Base-by-base conservation (phyloP, 164 flowering plant species). In the Tetrastigma voinierianum region DNA sequence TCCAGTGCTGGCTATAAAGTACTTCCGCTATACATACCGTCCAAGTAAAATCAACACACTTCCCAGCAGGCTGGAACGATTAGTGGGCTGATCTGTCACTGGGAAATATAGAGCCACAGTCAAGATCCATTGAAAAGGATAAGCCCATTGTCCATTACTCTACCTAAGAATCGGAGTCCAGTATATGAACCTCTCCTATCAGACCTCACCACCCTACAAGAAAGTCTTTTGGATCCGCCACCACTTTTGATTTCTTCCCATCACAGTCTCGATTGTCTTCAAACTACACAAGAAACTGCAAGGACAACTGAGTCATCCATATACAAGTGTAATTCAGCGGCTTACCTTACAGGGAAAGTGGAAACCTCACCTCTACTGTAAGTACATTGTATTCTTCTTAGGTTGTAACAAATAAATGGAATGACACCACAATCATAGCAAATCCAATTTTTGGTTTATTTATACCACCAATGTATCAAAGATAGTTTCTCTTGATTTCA, bases 11-110 rank as follows among this genome's bases (percentile, higher is more conserved):
- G 97, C 97, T 5, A 59, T 95, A 18, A 95, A 95, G 81, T 95
- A 89, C 74, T 95, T 95, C 81, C 78, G 99, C 48, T 92, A 78
- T 58, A 95, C 97, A 60, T 95, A 92, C 72, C 84, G 86, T 70
- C 81, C 97, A 8, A 90, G 97, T 72, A 89, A 90, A 68, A 89
- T 95, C 80, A 90, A 95, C 74, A 82, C 72, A 58, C 97, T 95
- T 60, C n/a, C n/a, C 99, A 95, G 76, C 99, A 95, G 72, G 88
- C 96, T 1, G 98, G n/a, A 95, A 65, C 93, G 94, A 25, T 53
- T 80, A 65, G 98, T 18, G 91, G 89, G 15, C 97, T 95, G 2
- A 86, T 89, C 21, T 92, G 67, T 77, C 95, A 20, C 68, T 95
- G n/a, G 89, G 90, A 32, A 87, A 68, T 64, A 82, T 90, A 19